A percentile compares a stretch with the other conserved stretches of the same genome.
Evolutionary conservation across 1,139 yeast species (phyloP).

Genomic region (Kodamaea ohmeri): DNA sequence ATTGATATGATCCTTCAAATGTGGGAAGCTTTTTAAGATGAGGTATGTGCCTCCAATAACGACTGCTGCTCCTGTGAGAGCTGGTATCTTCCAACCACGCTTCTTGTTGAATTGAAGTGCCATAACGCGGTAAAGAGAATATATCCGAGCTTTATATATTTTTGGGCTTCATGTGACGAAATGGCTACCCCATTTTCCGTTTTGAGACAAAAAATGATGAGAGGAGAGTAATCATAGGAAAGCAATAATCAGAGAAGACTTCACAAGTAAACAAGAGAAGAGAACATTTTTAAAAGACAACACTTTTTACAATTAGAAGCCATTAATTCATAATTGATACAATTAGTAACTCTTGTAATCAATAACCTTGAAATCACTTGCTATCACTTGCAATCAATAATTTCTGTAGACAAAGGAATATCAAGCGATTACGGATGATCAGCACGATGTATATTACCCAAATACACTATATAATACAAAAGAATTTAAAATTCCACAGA

Average conservation of each 20-base stretch:
- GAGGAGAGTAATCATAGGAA: not conserved
- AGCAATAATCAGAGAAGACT: not conserved
- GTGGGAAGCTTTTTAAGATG: conserved; percentile 53
- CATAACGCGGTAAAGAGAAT: conserved; percentile 9
- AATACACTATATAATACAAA: conserved; percentile 13
- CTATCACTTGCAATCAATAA: too few species aligned
- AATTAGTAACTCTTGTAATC: too few species aligned
- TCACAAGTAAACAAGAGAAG: too few species aligned
- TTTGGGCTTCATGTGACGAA: conserved; percentile 7
- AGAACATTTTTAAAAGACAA: too few species aligned
- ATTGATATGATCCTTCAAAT: conserved; percentile 32
- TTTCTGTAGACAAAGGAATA: not conserved
- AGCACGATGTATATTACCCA: conserved; percentile 5
- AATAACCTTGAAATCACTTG: too few species aligned
- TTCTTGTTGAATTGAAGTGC: conserved; percentile 15
- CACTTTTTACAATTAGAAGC: too few species aligned
- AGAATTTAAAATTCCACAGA: conserved; percentile 8
- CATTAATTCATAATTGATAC: too few species aligned
- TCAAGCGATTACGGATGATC: not conserved
- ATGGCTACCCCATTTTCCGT: conserved; percentile 1
- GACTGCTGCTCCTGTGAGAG: conserved; percentile 39
- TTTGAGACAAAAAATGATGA: not conserved
- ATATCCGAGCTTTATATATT: conserved; percentile 3
- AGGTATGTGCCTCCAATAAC: conserved; percentile 45
- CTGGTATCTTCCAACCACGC: conserved; percentile 17